phyloP scores from a whole-genome alignment of 2,329 filamentous ascomycete species.

The Phialocephala sp. region DNA sequence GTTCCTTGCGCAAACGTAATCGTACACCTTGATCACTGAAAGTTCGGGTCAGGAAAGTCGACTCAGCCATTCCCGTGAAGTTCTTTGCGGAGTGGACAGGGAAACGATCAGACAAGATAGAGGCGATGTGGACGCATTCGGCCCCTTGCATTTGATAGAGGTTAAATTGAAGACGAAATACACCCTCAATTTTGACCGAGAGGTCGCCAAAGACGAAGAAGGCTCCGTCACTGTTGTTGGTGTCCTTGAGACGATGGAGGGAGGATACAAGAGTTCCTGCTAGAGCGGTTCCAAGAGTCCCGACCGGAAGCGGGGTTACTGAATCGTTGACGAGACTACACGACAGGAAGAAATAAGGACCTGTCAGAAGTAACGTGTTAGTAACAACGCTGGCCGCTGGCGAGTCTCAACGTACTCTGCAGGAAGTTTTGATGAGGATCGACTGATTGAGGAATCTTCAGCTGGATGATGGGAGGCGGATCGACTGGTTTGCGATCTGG shows the following conservation, averaged over 20 bases:
- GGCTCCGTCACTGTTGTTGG: slow-evolving; percentile 76
- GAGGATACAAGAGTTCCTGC: slow-evolving; percentile 80
- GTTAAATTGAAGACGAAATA: slow-evolving; percentile 75
- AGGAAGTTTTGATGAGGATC: slow-evolving; percentile 56
- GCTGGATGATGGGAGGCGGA: slow-evolving; percentile 82
- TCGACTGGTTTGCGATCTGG: slow-evolving; percentile 85
- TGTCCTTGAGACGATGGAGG: slow-evolving; percentile 80
- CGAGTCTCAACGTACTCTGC: slow-evolving; percentile 57
- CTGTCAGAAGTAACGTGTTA: slow-evolving; percentile 37
- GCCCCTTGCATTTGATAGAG: slow-evolving; percentile 70
- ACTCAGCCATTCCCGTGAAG: slow-evolving; percentile 81
- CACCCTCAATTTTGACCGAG: slow-evolving; percentile 76
- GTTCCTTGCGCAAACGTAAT: slow-evolving; percentile 82
- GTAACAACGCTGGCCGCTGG: background rate
- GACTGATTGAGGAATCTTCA: slow-evolving; percentile 56
- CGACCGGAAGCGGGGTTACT: slow-evolving; percentile 23
- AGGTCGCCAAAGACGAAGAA: slow-evolving; percentile 94
- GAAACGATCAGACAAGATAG: slow-evolving; percentile 69
- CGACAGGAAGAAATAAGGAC: slow-evolving; percentile 56
- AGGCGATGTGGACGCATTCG: slow-evolving; percentile 35
- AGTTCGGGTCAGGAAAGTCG: slow-evolving; percentile 78
- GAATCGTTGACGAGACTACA: slow-evolving; percentile 46
- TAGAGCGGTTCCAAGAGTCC: slow-evolving; percentile 56
- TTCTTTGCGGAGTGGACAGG: slow-evolving; percentile 68
- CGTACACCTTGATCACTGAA: slow-evolving; percentile 90